Evolutionary conservation across 164 flowering plant genomes (phyloP).

Genomic region (Stephania yunnanensis): DNA sequence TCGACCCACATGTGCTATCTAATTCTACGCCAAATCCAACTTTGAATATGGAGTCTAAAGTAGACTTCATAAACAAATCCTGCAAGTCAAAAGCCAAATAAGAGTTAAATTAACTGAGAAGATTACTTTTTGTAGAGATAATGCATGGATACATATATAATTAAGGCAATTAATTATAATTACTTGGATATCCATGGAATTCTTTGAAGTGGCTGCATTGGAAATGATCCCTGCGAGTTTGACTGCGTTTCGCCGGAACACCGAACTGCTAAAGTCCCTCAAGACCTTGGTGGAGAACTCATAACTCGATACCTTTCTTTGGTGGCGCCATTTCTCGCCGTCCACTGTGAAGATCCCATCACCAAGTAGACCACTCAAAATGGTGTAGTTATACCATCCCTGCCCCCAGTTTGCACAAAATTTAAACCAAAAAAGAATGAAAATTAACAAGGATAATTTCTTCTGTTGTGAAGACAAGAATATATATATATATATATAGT

Average conservation of each 20-base stretch:
- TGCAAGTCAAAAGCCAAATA: constrained; percentile 11
- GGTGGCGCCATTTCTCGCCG: constrained; percentile 57
- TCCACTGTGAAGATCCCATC: constrained; percentile 62
- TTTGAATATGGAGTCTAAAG: constrained; percentile 64
- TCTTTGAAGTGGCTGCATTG: constrained; percentile 26
- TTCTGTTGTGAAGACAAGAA: too few species aligned
- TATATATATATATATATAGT: too few species aligned
- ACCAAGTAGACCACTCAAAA: constrained; percentile 42
- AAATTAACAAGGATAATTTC: too few species aligned
- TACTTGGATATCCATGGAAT: constrained; percentile 44
- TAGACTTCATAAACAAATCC: constrained; percentile 64
- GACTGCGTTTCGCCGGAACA: constrained; percentile 35
- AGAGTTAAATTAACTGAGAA: neutral
- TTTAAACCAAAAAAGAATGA: too few species aligned
- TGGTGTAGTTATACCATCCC: constrained; percentile 36
- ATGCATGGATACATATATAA: too few species aligned
- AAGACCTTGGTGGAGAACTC: constrained; percentile 49
- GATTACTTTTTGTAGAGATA: neutral
- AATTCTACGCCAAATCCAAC: constrained; percentile 68
- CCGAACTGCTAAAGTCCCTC: constrained; percentile 48
- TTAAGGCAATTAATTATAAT: neutral
- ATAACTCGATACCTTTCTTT: constrained; percentile 33
- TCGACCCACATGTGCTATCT: constrained; percentile 50
- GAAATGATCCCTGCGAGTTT: constrained; percentile 36
- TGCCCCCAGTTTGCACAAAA: constrained; percentile 10